Conservation (phyloP, 139 green algal species). For the Spirogloea muscicola region DNA sequence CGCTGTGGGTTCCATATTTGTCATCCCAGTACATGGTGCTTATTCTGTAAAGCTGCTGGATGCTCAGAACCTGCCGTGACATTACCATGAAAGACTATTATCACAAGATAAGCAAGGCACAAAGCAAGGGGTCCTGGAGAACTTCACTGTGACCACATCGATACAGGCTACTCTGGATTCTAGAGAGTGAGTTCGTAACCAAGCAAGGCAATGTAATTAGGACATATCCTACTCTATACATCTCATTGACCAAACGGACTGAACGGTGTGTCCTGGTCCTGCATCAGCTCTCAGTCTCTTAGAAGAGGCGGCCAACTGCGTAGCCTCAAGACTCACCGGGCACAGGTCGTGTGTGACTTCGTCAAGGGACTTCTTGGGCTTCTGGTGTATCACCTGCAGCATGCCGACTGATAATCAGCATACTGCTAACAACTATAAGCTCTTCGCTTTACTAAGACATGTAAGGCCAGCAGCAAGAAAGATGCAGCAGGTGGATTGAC, state of each 20-base stretch:
- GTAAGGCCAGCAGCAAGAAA: too few species aligned
- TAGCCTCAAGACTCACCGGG: constrained; percentile 67
- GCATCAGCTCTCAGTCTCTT: too few species aligned
- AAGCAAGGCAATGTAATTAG: too few species aligned
- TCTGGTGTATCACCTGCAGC: constrained; percentile 81
- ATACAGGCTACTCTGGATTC: not conserved
- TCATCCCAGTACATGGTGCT: constrained; percentile 90
- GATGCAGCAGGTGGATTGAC: not conserved
- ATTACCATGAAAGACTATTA: not conserved
- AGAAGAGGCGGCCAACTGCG: too few species aligned
- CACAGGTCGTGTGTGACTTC: constrained; percentile 95
- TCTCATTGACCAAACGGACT: too few species aligned
- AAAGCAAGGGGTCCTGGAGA: not conserved
- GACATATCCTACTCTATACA: too few species aligned
- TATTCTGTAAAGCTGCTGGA: constrained; percentile 98
- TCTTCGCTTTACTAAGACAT: too few species aligned
- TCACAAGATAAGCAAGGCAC: not conserved
- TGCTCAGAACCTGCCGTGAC: constrained; percentile 24
- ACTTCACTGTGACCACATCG: not conserved
- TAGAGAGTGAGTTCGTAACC: too few species aligned
- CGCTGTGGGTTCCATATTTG: constrained; percentile 94
- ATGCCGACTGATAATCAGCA: too few species aligned
- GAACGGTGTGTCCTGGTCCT: too few species aligned
- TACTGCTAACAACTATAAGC: too few species aligned
- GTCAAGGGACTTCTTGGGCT: constrained; percentile 88